Conservation (phyloP, 2,329 filamentous ascomycete genomes). For the Paecilomyces sp. region DNA sequence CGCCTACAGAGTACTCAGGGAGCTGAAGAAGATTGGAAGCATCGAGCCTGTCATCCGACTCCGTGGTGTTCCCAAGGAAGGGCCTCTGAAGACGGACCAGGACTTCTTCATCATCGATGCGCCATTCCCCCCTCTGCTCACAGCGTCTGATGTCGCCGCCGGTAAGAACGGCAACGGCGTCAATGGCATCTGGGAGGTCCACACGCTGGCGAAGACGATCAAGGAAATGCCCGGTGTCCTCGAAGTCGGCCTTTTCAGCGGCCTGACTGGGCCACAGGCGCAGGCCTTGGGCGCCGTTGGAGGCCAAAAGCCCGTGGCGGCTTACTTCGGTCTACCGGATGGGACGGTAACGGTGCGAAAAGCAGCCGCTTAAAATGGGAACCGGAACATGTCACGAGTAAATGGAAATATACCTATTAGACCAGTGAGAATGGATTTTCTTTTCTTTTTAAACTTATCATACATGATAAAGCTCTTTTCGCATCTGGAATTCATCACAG, state of each 20-base stretch:
- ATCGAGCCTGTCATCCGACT: slow-evolving; percentile 63
- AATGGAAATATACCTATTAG: neutral
- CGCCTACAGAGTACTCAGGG: slow-evolving; percentile 66
- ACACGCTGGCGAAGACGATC: slow-evolving; percentile 63
- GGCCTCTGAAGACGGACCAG: slow-evolving; percentile 78
- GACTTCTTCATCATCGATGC: slow-evolving; percentile 88
- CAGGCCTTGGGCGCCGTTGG: slow-evolving; percentile 55
- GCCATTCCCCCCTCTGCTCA: slow-evolving; percentile 68
- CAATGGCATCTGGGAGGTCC: slow-evolving; percentile 72
- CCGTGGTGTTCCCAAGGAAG: slow-evolving; percentile 68
- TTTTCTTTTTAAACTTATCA: neutral
- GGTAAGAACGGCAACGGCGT: slow-evolving; percentile 48
- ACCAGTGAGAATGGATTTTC: neutral
- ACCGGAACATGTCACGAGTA: neutral
- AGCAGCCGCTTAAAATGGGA: slow-evolving; percentile 20
- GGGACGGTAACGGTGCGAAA: slow-evolving; percentile 56
- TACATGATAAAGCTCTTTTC: neutral
- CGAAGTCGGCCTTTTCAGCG: slow-evolving; percentile 86
- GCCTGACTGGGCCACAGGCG: slow-evolving; percentile 67
- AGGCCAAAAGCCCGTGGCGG: slow-evolving; percentile 85
- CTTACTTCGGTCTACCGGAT: slow-evolving; percentile 89
- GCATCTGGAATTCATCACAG: neutral
- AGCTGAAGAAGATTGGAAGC: slow-evolving; percentile 67
- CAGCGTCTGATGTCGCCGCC: slow-evolving; percentile 48
- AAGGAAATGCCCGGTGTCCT: slow-evolving; percentile 80